Evolutionary conservation across 2,329 filamentous ascomycete species (phyloP), one percentile per base, ranked within the genome.

Genomic region (Penicillium sp.): DNA sequence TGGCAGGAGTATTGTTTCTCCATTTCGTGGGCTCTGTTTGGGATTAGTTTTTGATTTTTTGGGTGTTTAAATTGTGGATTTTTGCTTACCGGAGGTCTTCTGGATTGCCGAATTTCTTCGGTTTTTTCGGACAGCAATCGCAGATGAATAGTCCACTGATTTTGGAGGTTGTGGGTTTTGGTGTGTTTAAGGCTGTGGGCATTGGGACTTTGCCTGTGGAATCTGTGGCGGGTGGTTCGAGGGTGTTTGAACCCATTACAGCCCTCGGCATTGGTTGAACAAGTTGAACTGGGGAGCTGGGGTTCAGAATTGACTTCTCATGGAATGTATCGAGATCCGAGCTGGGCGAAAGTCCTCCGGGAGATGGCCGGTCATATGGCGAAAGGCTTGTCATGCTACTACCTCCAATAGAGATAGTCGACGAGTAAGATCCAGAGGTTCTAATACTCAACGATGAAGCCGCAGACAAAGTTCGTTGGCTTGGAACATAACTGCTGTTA

Each of bases 1-100:
- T 87, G 84, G 75, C 93, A 98, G 61, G 91, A 91, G 74, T 97
- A 98, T 76, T 98, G 93, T 76, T 98, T 98, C 76, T 98, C 95
- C 71, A 91, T 88, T 75, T 95, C 91, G 73, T 98, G 93, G 45
- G 88, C 80, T 62, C 93, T 97, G 19, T 5, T 37, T 5, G 3
- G 6, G 11, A 25, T 65, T 50, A 63, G 57, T 29, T 21, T 6
- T 3, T 27, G 55, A 19, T 25, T 6, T 3, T 25, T 33, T 9
- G 4, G 10, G 11, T 5, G 3, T 35, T 19, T 25, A 3, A 25
- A 23, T 11, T 3, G 10, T 6, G 11, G 16, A 10, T 5, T 7
- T 37, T 37, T 21, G 49, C 87, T 77, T 85, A 96, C 93, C 87
- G 87, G 55, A 98, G 80, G 64, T 96, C 91, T 62, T 93, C 89